Base-by-base conservation (phyloP, 73 alveolate genomes). In the Tetrahymena elliotti region DNA sequence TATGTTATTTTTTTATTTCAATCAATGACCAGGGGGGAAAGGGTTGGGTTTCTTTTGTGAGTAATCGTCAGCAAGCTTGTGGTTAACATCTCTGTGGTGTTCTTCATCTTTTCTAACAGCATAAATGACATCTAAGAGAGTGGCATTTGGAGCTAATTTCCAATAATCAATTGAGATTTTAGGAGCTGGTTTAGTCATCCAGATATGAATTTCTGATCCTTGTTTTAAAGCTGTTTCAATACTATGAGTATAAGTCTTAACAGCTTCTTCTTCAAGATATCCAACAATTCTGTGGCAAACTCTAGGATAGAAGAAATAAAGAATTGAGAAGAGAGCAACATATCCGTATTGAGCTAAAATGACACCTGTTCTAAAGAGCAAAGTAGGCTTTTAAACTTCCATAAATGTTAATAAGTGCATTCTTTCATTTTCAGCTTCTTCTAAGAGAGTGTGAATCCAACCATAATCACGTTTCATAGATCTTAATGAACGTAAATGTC, bases 371-470 rank as follows among this genome's bases (percentile, higher is more conserved):
- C 97, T 92, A 93, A 97, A 97, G 20, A 97, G 36, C 6, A 92
- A 37, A 18, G 96, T 83, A 34, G 98, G 98, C 38, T 96, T 88
- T 68, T 94, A 95, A n/a, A 97, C 93, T 33, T 83, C 95, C 52
- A 97, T 82, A 92, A 97, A 97, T 13, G 97, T 96, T 54, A 96
- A 37, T 15, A 97, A 95, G 83, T 97, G 98, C 93, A 95, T 96
- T 84, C 98, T 95, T 93, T 97, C 98, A 47, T 97, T 97, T 94
- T 97, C 98, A 24, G 98, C 98, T 92, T 97, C 98, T 34, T 96
- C 96, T 35, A 97, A 95, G 31, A 96, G 94, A 33, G 97, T 93
- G 53, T 96, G 98, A 15, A 97, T 97, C 98, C 98, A 97, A 20
- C 98, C 98, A 33, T 96, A 94, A 88, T 97, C 98, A 37, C 97